These are phyloP conservation scores for Ganoderma boninense DNA, from an alignment of 1,284 basidiomycete species.

Conservation along the genomic window DNA sequence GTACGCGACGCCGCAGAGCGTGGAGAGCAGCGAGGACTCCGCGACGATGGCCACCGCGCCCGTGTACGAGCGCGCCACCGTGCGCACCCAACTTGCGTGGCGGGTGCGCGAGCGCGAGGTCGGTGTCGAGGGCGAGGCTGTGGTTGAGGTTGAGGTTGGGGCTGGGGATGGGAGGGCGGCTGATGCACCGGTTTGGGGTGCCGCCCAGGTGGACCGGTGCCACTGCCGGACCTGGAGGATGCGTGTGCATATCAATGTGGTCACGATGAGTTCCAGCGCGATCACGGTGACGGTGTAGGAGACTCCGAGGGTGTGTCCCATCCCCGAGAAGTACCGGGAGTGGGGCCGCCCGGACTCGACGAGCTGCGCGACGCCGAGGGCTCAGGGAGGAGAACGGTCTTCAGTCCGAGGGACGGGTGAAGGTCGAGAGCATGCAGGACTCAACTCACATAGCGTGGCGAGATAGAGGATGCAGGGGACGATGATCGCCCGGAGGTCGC, in stretches of 20 bases:
- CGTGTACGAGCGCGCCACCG: conserved; percentile 13
- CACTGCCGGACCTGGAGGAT: conserved; percentile 12
- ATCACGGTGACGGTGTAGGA: conserved; percentile 25
- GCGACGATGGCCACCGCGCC: conserved; percentile 21
- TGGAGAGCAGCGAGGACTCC: conserved; percentile 29
- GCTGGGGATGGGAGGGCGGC: too few species aligned
- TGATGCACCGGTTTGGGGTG: not conserved
- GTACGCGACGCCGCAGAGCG: conserved; percentile 17
- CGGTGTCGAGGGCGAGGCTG: not conserved
- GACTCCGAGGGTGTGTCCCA: conserved; percentile 23
- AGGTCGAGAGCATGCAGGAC: not conserved
- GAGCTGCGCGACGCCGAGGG: conserved; percentile 26
- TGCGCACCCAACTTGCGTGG: not conserved
- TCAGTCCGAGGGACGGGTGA: not conserved
- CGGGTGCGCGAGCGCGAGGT: not conserved
- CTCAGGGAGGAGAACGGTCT: conserved; percentile 3
- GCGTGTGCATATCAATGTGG: conserved; percentile 27
- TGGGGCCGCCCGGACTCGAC: conserved; percentile 23
- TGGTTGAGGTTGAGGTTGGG: not conserved
- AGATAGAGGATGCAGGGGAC: conserved; percentile 16
- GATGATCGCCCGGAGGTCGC: conserved; percentile 14
- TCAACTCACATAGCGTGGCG: conserved; percentile 22
- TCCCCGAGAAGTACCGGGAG: conserved; percentile 25
- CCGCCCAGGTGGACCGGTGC: not conserved
- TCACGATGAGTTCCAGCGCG: conserved; percentile 25